phyloP scores from a whole-genome alignment of 1,284 basidiomycete species.

The Ustilago bromivora region DNA sequence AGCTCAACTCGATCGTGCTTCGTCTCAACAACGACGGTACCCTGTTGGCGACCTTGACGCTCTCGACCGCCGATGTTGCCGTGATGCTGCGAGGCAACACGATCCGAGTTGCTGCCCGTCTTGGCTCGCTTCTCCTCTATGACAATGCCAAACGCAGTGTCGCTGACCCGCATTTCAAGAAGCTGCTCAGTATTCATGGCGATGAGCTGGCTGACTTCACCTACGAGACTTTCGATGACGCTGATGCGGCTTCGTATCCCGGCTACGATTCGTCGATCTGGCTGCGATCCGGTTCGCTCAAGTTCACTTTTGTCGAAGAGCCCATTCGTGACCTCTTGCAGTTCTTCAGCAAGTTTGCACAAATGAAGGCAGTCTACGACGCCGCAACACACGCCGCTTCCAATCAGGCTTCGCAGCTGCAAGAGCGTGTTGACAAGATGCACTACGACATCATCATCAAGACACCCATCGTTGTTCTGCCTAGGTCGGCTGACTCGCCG shows the following conservation, averaged over 20 bases:
- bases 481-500: conserved; percentile 77
- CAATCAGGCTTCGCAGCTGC: conserved; percentile 80
- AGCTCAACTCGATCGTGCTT: conserved; percentile 86
- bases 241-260: conserved; percentile 75
- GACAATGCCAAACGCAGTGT: conserved; percentile 78
- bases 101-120: conserved; percentile 82
- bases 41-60: conserved; percentile 84
- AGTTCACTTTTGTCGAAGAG: conserved; percentile 87
- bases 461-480: conserved; percentile 92
- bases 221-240: conserved; percentile 88
- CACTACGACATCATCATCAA: conserved; percentile 90
- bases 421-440: conserved; percentile 77
- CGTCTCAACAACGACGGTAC: conserved; percentile 82
- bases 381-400: conserved; percentile 93
- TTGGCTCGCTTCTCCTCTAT: conserved; percentile 86
- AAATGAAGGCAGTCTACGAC: conserved; percentile 84
- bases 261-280: conserved; percentile 89
- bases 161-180: conserved; percentile 78
- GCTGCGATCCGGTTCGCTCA: conserved; percentile 90
- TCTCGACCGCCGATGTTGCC: conserved; percentile 91
- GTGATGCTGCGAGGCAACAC: conserved; percentile 82
- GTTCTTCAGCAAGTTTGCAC: conserved; percentile 88
- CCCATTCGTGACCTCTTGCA: conserved; percentile 86
- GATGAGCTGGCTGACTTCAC: conserved; percentile 94
- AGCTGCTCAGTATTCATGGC: conserved; percentile 93